A percentile compares a stretch with the other conserved stretches of the same genome.
Conservation (phyloP, 2,329 filamentous ascomycete species). For the Trichoderma endophyticum region DNA sequence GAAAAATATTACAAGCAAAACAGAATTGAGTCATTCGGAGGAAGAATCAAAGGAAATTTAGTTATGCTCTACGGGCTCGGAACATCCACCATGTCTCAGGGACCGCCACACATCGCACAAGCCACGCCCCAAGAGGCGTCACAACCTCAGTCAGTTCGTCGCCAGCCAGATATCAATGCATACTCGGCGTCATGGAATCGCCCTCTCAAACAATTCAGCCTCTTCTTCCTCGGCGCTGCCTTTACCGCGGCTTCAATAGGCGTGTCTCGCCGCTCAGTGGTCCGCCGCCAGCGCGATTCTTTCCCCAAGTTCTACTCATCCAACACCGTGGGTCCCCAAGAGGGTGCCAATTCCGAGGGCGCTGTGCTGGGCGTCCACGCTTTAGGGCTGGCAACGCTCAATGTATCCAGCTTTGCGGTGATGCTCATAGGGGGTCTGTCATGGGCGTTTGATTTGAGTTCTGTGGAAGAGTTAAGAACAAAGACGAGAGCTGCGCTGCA, state of each 20-base stretch:
- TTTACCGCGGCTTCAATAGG: conserved; percentile 72
- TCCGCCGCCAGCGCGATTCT: conserved; percentile 57
- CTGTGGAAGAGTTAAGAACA: conserved; percentile 60
- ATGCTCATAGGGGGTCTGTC: conserved; percentile 70
- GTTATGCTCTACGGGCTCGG: neutral
- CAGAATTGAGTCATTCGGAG: neutral
- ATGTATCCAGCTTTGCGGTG: conserved; percentile 72
- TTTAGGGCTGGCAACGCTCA: conserved; percentile 80
- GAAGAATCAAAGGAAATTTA: neutral
- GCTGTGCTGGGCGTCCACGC: conserved; percentile 74
- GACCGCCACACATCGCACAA: neutral
- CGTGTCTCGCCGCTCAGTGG: conserved; percentile 68
- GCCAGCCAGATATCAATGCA: conserved; percentile 13
- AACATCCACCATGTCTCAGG: neutral
- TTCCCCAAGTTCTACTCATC: conserved; percentile 70
- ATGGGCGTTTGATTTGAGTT: conserved; percentile 75
- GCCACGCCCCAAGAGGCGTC: neutral
- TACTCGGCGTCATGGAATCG: conserved; percentile 21
- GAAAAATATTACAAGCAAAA: neutral
- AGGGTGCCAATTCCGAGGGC: conserved; percentile 25
- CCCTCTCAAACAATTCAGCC: conserved; percentile 50
- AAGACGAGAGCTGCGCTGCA: conserved; percentile 43
- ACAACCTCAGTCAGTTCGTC: neutral
- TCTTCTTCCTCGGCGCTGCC: conserved; percentile 71
- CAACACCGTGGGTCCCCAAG: conserved; percentile 39